These are phyloP conservation scores for Geotrichum restrictum DNA, from an alignment of 1,139 yeast species.

Conservation along the genomic window DNA sequence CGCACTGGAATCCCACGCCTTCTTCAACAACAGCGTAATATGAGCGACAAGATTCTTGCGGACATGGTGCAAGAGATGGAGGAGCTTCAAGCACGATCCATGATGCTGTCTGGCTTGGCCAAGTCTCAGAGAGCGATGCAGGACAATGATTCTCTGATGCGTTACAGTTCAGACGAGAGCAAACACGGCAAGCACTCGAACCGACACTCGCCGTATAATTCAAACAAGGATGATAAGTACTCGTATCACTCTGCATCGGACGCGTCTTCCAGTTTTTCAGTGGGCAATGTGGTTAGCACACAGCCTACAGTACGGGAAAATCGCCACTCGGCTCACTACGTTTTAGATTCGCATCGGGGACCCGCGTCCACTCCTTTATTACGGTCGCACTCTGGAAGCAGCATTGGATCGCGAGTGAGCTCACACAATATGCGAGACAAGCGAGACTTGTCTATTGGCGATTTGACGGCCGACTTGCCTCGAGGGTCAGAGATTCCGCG, in stretches of 20 bases:
- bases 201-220: too few relatives aligned
- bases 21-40: constrained; percentile 22
- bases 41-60: constrained; percentile 30
- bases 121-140: constrained; percentile 5
- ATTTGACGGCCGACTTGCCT: background rate
- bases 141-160: background rate
- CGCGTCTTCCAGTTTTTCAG: background rate
- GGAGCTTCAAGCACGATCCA: constrained; percentile 30
- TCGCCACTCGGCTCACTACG: background rate
- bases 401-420: background rate
- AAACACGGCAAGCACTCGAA: too few relatives aligned
- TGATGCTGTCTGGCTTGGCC: constrained; percentile 8
- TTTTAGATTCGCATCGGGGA: background rate
- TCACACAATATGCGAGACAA: background rate
- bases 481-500: constrained; percentile 9
- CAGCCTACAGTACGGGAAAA: background rate
- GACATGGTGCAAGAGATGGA: constrained; percentile 34
- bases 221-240: too few relatives aligned
- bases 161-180: too few relatives aligned
- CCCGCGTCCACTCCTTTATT: background rate
- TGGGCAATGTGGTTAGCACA: background rate
- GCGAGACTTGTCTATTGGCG: too few relatives aligned
- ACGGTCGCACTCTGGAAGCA: too few relatives aligned
- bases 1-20: constrained; percentile 11
- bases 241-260: background rate